Evolutionary conservation across 2,329 filamentous ascomycete genomes (phyloP).

Genomic region (Colletotrichum paranaense): DNA sequence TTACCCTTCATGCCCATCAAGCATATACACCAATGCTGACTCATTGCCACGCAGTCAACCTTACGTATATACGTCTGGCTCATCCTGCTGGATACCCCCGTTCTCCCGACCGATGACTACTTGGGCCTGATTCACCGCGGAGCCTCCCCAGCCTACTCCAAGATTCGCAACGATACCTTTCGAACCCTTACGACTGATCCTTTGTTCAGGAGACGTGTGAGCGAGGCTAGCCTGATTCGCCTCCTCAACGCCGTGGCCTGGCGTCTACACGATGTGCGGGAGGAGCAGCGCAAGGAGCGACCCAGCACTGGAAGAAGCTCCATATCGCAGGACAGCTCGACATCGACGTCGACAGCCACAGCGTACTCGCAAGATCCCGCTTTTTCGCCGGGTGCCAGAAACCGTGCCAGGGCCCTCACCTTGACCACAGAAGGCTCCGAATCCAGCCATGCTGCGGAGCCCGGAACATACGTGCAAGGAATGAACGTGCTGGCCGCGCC

Average conservation of each 20-base stretch:
- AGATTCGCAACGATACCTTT: conserved; percentile 98
- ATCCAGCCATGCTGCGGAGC: conserved; percentile 64
- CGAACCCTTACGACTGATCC: conserved; percentile 96
- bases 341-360: conserved; percentile 41
- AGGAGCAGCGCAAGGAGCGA: conserved; percentile 54
- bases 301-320: conserved; percentile 52
- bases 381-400: conserved; percentile 59
- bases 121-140: conserved; percentile 91
- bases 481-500: conserved; percentile 99
- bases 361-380: conserved; percentile 52
- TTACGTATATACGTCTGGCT: conserved; percentile 97
- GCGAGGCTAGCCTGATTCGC: conserved; percentile 93
- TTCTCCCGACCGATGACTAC: conserved; percentile 88
- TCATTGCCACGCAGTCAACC: conserved; percentile 72
- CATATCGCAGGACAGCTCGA: conserved; percentile 42
- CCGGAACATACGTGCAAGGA: conserved; percentile 94
- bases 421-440: conserved; percentile 71
- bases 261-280: conserved; percentile 85
- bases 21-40: background rate
- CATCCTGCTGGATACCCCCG: conserved; percentile 87
- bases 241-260: conserved; percentile 95
- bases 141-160: conserved; percentile 92
- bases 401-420: conserved; percentile 66
- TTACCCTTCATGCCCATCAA: background rate
- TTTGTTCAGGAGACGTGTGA: conserved; percentile 95